Evolutionary conservation across 2,329 filamentous ascomycete genomes (phyloP).

Genomic region (Tolypocladium cylindrosporum): DNA sequence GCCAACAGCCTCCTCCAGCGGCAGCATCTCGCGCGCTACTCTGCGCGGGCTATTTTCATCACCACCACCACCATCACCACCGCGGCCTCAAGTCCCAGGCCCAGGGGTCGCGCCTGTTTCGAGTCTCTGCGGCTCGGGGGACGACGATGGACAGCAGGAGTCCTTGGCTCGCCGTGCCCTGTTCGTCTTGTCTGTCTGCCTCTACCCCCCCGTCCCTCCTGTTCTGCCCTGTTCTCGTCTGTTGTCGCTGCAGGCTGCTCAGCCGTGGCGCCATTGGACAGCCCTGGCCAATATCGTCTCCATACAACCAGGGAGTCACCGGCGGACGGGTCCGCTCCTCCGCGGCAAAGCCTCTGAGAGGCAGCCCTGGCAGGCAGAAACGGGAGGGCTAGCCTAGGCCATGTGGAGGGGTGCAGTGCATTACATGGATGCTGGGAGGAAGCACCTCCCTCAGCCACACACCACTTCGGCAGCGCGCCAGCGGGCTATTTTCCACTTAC

Average conservation of each 20-base stretch:
- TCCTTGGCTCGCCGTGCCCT: not conserved
- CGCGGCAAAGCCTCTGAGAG: not conserved
- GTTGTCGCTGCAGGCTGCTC: not conserved
- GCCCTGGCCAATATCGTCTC: not conserved
- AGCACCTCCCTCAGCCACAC: not conserved
- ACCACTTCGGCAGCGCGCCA: not conserved
- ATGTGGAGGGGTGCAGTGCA: not conserved
- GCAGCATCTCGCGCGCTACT: not conserved
- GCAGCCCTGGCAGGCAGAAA: constrained; percentile 1
- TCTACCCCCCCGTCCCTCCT: not conserved
- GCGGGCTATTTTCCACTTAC: not conserved
- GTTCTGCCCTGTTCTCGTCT: not conserved
- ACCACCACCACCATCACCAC: not conserved
- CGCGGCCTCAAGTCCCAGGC: not conserved
- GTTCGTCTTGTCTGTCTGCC: not conserved
- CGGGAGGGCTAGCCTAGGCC: not conserved
- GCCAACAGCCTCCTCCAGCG: constrained; percentile 2
- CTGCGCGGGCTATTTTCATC: constrained; percentile 2
- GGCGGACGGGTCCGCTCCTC: not conserved
- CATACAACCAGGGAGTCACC: constrained; percentile 3
- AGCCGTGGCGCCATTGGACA: constrained; percentile 1
- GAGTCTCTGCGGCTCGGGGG: not conserved
- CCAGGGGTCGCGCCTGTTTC: constrained; percentile 6
- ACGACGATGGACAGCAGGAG: not conserved
- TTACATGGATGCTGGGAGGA: not conserved